Conservation (phyloP, 768 basidiomycete species). For the Obba rivulosa region DNA sequence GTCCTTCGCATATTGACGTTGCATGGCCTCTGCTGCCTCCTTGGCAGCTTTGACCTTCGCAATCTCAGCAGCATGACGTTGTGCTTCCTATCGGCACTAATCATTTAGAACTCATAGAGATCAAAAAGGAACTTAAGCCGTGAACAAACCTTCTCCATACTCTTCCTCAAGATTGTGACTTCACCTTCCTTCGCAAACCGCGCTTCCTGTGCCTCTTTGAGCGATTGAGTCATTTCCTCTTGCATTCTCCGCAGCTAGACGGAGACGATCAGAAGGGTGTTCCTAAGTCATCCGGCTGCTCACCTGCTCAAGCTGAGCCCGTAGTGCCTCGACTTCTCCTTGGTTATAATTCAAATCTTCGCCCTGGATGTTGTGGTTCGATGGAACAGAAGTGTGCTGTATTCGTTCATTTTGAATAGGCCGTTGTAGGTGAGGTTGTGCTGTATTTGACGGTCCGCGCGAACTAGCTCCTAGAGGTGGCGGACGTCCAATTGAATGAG, state of each 20-base stretch:
- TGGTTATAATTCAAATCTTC: too few species aligned
- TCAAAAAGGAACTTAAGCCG: not conserved
- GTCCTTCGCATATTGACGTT: conserved; percentile 51
- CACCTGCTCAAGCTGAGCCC: conserved; percentile 45
- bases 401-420: not conserved
- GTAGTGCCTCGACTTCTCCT: conserved; percentile 14
- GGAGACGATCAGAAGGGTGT: too few species aligned
- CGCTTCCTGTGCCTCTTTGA: conserved; percentile 44
- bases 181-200: conserved; percentile 66
- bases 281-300: too few species aligned
- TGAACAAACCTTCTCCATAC: conserved; percentile 55
- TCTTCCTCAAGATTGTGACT: conserved; percentile 58
- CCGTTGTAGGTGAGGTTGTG: not conserved
- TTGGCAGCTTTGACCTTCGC: conserved; percentile 52
- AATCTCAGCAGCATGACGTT: conserved; percentile 55
- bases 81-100: conserved; percentile 31
- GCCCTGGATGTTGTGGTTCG: too few species aligned
- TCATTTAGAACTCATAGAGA: too few species aligned
- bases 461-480: too few species aligned
- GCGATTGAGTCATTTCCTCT: conserved; percentile 35
- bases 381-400: not conserved
- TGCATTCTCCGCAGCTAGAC: conserved; percentile 51
- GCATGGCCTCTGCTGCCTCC: conserved; percentile 54
- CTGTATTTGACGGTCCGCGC: not conserved
- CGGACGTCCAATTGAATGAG: too few species aligned